Base-by-base conservation (phyloP, 1,284 basidiomycete species). In the Clitocybe nebularis region DNA sequence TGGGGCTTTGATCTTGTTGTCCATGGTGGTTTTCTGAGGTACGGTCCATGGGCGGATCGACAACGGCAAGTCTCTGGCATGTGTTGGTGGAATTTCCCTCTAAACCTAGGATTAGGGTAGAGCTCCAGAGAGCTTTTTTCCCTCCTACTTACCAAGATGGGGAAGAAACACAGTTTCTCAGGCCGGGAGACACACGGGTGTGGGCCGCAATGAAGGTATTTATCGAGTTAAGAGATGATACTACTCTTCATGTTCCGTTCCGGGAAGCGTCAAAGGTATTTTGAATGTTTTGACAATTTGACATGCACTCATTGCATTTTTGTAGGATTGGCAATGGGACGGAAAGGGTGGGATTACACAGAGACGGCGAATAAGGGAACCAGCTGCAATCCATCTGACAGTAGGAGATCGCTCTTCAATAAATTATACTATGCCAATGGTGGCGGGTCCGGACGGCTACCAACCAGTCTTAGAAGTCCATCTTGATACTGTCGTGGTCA, bases 21-120 rank as follows among this genome's bases (percentile, higher is more conserved):
- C 7, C 72, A 79, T 46, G 81, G 82, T 11, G 93, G 89, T 0
- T 63, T 72, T 21, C 53, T 95, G 30, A 79, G 81, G 23, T 96
- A 96, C 58, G 93, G 93, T 0, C 93, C 93, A 3, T 97, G 93
- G 93, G 83, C 91, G 14, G 93, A 97, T 64, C 75, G 92, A 20
- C 93, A 94, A 63, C 73, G 91, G 85, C 83, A 57, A 48, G 66
- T 48, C 13, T 23, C 9, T n/a, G 30, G 2, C 1, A 32, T 1
- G 21, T 32, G 38, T 11, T 14, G 3, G 25, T 25, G 20, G 38
- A 11, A 28, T 5, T 30, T 35, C 10, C 14, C 5, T 34, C 20
- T 20, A 17, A 13, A 41, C 26, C 33, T 28, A 39, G 33, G 16
- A 13, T 30, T 4, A n/a, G 90, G 35, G 77, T 71, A 11, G 78